These are phyloP conservation scores for Trichothecium sympodiale DNA, from an alignment of 2,329 filamentous ascomycete species.

Conservation along the genomic window DNA sequence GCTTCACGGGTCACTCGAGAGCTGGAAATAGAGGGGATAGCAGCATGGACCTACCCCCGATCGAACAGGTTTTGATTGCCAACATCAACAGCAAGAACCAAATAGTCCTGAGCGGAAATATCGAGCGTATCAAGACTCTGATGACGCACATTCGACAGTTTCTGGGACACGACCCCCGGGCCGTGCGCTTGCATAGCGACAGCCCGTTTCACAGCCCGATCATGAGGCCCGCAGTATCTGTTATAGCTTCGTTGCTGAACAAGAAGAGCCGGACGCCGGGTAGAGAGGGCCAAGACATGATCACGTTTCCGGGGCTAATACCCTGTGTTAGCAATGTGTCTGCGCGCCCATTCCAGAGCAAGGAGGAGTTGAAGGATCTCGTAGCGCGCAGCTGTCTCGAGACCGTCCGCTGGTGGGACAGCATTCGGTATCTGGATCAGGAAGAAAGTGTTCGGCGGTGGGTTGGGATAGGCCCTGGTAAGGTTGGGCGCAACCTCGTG, in stretches of 20 bases:
- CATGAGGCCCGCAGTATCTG: constrained; percentile 72
- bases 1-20: constrained; percentile 62
- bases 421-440: constrained; percentile 79
- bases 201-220: constrained; percentile 86
- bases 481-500: constrained; percentile 85
- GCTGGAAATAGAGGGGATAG: constrained; percentile 59
- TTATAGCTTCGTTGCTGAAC: constrained; percentile 60
- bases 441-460: constrained; percentile 72
- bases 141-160: constrained; percentile 81
- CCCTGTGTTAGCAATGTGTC: constrained; percentile 82
- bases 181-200: constrained; percentile 77
- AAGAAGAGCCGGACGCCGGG: constrained; percentile 43
- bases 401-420: constrained; percentile 91
- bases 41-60: constrained; percentile 57
- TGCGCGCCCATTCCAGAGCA: constrained; percentile 63
- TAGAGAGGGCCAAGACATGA: constrained; percentile 47
- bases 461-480: constrained; percentile 87
- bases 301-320: constrained; percentile 64
- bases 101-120: constrained; percentile 83
- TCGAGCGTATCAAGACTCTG: constrained; percentile 70
- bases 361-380: constrained; percentile 65
- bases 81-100: constrained; percentile 96
- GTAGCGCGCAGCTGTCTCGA: constrained; percentile 77
- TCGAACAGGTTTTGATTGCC: constrained; percentile 80
- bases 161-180: constrained; percentile 79